Evolutionary conservation across 768 basidiomycete species (phyloP).

Genomic region (Boletales sp.): DNA sequence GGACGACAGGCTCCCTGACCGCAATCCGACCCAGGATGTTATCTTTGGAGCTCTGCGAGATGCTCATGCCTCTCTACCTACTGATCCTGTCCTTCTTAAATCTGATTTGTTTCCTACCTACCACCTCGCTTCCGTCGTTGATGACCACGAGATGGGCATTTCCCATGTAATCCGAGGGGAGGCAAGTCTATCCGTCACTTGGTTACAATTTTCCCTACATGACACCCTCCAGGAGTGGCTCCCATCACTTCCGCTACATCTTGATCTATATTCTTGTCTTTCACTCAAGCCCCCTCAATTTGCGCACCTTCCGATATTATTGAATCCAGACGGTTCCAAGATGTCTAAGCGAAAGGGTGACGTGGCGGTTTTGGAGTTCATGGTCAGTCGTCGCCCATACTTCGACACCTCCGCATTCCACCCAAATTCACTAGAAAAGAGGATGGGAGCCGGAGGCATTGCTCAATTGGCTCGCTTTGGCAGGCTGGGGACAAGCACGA

Average conservation of each 20-base stretch:
- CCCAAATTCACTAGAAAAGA: conserved; percentile 45
- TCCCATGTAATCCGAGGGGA: conserved; percentile 95
- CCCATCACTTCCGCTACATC: conserved; percentile 86
- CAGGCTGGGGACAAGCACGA: conserved; percentile 80
- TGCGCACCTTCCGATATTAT: conserved; percentile 85
- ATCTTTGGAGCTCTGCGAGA: conserved; percentile 75
- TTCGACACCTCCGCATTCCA: background rate
- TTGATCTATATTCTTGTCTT: conserved; percentile 83
- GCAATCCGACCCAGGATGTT: conserved; percentile 56
- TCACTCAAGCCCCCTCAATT: conserved; percentile 71
- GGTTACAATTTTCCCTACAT: too few relatives aligned
- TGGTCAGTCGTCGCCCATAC: conserved; percentile 44
- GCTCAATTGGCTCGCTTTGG: conserved; percentile 89
- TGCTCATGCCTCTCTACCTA: conserved; percentile 73
- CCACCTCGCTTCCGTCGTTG: conserved; percentile 92
- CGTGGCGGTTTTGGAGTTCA: conserved; percentile 82
- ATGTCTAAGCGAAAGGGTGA: conserved; percentile 95
- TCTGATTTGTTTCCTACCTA: conserved; percentile 94
- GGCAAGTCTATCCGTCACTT: conserved; percentile 37
- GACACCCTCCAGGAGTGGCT: conserved; percentile 79
- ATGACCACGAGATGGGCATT: conserved; percentile 94
- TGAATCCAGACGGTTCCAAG: conserved; percentile 89
- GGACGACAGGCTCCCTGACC: conserved; percentile 56
- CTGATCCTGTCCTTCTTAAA: conserved; percentile 91
- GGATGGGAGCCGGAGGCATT: conserved; percentile 91